Conservation (phyloP, 495 filamentous ascomycete species). For the Tuber umbilicatum region DNA sequence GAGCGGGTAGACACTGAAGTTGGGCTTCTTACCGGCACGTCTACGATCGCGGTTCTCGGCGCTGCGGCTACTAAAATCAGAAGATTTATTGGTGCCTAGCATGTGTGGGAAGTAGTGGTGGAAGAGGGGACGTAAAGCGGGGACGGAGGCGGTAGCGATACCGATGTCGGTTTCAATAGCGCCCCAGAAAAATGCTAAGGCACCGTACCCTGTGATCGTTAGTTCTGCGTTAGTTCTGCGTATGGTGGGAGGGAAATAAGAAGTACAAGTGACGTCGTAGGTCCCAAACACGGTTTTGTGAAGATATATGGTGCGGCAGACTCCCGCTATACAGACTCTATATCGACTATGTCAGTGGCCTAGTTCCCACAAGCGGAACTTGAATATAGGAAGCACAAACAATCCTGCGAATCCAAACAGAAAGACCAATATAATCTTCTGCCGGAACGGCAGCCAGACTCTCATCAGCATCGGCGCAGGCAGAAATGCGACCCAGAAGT, state of each 20-base stretch:
- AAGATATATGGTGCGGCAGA: not conserved
- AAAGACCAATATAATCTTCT: not conserved
- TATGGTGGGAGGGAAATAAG: not conserved
- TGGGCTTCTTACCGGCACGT: not conserved
- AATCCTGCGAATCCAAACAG: not conserved
- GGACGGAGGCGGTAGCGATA: not conserved
- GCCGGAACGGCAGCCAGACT: not conserved
- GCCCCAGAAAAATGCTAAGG: not conserved
- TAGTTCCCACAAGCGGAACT: not conserved
- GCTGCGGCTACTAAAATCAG: not conserved
- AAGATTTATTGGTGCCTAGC: not conserved
- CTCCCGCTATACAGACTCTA: not conserved
- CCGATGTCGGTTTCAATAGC: not conserved
- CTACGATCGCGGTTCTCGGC: not conserved
- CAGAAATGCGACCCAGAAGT: constrained; percentile 1
- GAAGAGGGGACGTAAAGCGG: not conserved
- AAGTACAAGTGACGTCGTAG: not conserved
- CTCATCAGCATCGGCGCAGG: not conserved
- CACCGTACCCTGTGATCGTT: not conserved
- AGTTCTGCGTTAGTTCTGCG: not conserved
- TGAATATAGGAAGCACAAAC: not conserved
- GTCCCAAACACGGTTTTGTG: not conserved
- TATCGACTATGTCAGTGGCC: not conserved
- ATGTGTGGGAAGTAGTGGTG: not conserved
- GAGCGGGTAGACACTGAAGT: not conserved